Base-by-base conservation (phyloP, 148 eudicot genomes). In the Fagopyrum tataricum region DNA sequence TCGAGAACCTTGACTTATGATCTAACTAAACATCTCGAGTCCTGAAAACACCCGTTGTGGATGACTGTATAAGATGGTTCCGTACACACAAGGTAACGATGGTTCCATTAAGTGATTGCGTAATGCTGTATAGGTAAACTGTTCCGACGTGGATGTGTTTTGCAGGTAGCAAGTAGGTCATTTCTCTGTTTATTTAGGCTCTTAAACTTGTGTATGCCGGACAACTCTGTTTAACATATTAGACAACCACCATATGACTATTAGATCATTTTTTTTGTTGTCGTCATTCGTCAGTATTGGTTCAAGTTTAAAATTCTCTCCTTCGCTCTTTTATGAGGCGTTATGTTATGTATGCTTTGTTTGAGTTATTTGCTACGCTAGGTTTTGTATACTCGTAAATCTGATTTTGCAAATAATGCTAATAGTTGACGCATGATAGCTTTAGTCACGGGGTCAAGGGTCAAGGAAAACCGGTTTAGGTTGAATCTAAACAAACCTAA, bases 1-100 rank as follows among this genome's bases (percentile, higher is more conserved):
- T 95, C 98, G 31, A 87, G 92, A 71, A 90, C 96, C 11, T 76
- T 95, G 90, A 91, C 98, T 41, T 95, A 91, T 47, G 92, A 95
- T 87, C 77, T 95, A 81, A 90, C 97, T 26, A 88, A 88, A 80
- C 88, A 87, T 76, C 89, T 90, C n/a, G 98, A 95, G 73, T 85
- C 82, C 18, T 88, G 85, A 83, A 75, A 76, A 39, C 59, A 26
- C 24, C 44, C 17, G 2, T 14, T 4, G 11, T 52, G 44, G n/a
- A 37, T 48, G 61, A 13, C 21, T 53, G 74, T 72, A 43, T 15
- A 72, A 47, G 37, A 72, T 72, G 26, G 37, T 0, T 72, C 37
- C 0, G 55, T 71, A 71, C 9, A 17, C 31, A 31, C 43, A 64
- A 64, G 69, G 69, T 64, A 39, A 39, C 8, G 20, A 15, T 43